Percentiles rank a stretch among this genome's conserved stretches.
Conservation (phyloP, 2,329 filamentous ascomycete species). For the Fonsecaea pedrosoi region DNA sequence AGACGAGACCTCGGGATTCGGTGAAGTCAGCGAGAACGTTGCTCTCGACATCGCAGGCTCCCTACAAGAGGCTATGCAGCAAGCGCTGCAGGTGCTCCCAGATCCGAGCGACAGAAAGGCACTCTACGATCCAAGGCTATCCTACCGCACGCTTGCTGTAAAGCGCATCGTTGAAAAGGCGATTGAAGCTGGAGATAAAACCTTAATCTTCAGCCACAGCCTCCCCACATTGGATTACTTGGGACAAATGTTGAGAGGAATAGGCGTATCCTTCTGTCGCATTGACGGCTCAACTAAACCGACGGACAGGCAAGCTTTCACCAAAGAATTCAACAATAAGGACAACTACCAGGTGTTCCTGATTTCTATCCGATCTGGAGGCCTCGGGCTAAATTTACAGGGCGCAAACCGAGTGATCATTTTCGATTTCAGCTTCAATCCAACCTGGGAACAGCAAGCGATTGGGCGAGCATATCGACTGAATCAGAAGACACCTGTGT, state of each 20-base stretch:
- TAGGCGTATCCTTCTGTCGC: conserved; percentile 58
- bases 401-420: conserved; percentile 86
- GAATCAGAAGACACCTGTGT: conserved; percentile 79
- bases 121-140: conserved; percentile 60
- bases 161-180: conserved; percentile 72
- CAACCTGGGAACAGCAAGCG: conserved; percentile 82
- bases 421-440: conserved; percentile 83
- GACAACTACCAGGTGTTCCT: conserved; percentile 65
- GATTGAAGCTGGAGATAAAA: conserved; percentile 69
- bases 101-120: conserved; percentile 38
- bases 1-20: conserved; percentile 25
- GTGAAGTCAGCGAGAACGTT: conserved; percentile 19
- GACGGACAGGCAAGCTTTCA: conserved; percentile 64
- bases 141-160: conserved; percentile 73
- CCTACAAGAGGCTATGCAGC: conserved; percentile 27
- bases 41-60: conserved; percentile 22
- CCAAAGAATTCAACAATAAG: conserved; percentile 73
- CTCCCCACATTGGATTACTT: conserved; percentile 74
- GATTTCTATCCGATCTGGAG: conserved; percentile 83
- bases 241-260: conserved; percentile 60
- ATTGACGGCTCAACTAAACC: conserved; percentile 72
- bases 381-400: conserved; percentile 81
- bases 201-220: conserved; percentile 80
- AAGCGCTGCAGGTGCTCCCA: conserved; percentile 33
- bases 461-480: conserved; percentile 85